These are phyloP conservation scores for Pichia phayaonensis DNA, from an alignment of 805 yeast genomes.

Conservation along the genomic window DNA sequence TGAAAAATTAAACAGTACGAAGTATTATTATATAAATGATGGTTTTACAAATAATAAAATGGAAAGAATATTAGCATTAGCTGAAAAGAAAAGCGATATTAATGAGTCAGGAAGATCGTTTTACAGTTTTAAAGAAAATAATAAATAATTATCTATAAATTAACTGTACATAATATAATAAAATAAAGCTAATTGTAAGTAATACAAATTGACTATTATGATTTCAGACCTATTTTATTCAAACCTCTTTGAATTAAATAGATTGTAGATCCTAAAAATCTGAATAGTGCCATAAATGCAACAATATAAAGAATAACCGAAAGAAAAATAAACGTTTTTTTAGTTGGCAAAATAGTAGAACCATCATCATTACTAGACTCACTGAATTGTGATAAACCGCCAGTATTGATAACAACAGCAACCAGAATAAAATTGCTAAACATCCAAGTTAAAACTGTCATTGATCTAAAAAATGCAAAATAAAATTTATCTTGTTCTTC, in stretches of 20 bases:
- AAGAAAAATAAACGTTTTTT: slow-evolving; percentile 58
- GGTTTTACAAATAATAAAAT: slow-evolving; percentile 74
- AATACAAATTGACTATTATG: no score
- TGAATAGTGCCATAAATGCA: slow-evolving; percentile 78
- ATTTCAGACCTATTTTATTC: slow-evolving; percentile 6
- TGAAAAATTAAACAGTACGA: slow-evolving; percentile 27
- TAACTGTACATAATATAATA: background rate
- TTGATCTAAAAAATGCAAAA: slow-evolving; percentile 83
- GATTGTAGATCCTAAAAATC: slow-evolving; percentile 67
- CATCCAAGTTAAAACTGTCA: slow-evolving; percentile 87
- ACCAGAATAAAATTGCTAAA: slow-evolving; percentile 75
- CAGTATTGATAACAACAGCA: slow-evolving; percentile 78
- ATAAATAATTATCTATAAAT: background rate
- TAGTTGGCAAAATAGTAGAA: slow-evolving; percentile 27
- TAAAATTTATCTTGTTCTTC: slow-evolving; percentile 63
- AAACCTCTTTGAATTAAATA: slow-evolving; percentile 38
- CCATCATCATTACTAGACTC: slow-evolving; percentile 23
- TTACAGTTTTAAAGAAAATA: slow-evolving; percentile 12
- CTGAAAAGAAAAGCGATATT: slow-evolving; percentile 58
- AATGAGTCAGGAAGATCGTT: slow-evolving; percentile 54
- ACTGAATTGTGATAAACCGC: slow-evolving; percentile 52
- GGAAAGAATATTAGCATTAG: slow-evolving; percentile 83
- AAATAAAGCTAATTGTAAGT: background rate
- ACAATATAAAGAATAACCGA: slow-evolving; percentile 89
- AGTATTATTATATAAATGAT: slow-evolving; percentile 54